A percentile compares a stretch with the other conserved stretches of the same genome.
phyloP scores from a whole-genome alignment of 139 green algal species.

The Klebsormidium nitens region DNA sequence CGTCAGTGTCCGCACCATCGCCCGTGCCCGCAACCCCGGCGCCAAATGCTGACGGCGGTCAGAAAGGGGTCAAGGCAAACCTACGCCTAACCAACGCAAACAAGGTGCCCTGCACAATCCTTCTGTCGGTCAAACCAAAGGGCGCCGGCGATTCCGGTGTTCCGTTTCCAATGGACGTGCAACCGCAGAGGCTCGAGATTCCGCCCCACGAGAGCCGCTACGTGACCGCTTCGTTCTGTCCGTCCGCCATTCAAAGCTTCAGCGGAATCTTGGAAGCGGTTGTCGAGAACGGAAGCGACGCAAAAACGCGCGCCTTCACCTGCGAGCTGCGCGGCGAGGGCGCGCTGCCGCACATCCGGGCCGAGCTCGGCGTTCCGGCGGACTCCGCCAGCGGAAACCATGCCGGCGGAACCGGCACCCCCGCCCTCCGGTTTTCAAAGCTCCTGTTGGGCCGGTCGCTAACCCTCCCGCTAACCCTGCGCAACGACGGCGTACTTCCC shows the following conservation, averaged over 20 bases:
- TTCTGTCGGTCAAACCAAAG: conserved; percentile 60
- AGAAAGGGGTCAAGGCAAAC: conserved; percentile 51
- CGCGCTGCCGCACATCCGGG: conserved; percentile 58
- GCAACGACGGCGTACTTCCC: conserved; percentile 68
- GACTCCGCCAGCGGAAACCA: too few species aligned
- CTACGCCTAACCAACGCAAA: conserved; percentile 72
- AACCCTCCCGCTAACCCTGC: conserved; percentile 26
- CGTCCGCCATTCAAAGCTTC: conserved; percentile 60
- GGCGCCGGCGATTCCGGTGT: neutral
- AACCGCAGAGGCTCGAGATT: conserved; percentile 49
- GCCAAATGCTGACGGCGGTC: conserved; percentile 6
- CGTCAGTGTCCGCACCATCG: neutral
- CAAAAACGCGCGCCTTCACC: conserved; percentile 54
- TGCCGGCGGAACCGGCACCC: too few species aligned
- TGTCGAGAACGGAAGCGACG: conserved; percentile 58
- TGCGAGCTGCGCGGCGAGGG: conserved; percentile 70
- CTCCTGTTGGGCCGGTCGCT: neutral
- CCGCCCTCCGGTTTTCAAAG: too few species aligned
- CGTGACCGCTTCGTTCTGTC: conserved; percentile 53
- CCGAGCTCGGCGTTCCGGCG: too few species aligned
- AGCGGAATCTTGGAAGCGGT: conserved; percentile 56
- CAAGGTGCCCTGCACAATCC: conserved; percentile 71
- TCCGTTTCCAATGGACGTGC: conserved; percentile 59
- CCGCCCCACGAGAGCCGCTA: conserved; percentile 48
- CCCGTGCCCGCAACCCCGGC: conserved; percentile 3